Evolutionary conservation across 441 rosid genomes (phyloP).

Genomic region (Erodium texanum): DNA sequence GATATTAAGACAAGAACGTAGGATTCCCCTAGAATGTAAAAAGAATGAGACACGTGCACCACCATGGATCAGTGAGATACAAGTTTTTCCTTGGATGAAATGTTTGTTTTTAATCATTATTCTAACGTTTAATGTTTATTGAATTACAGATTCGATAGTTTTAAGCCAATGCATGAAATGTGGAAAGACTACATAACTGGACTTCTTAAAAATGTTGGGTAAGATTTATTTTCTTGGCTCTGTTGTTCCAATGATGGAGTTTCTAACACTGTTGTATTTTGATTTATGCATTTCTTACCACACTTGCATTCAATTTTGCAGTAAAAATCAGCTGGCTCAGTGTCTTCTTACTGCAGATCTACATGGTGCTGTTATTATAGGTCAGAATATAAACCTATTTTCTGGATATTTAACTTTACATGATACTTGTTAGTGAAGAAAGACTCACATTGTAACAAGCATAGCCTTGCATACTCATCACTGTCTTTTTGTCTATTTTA

Average conservation of each 20-base stretch:
- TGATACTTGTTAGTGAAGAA: too few species aligned
- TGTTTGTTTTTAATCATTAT: too few species aligned
- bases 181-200: constrained; percentile 66
- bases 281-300: neutral
- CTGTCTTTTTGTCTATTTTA: constrained; percentile 13
- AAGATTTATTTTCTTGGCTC: constrained; percentile 15
- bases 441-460: too few species aligned
- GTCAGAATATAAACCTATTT: constrained; percentile 22
- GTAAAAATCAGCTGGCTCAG: constrained; percentile 52
- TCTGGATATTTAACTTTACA: too few species aligned
- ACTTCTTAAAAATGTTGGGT: constrained; percentile 61
- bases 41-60: neutral
- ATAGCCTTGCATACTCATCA: neutral
- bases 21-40: too few species aligned
- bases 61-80: neutral
- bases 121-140: neutral
- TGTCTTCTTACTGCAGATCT: constrained; percentile 63
- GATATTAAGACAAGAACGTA: too few species aligned
- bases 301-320: constrained; percentile 25
- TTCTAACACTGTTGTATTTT: neutral
- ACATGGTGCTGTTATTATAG: constrained; percentile 71
- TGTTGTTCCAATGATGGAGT: neutral
- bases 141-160: constrained; percentile 51
- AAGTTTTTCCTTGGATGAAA: neutral
- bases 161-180: constrained; percentile 75